Conservation (phyloP, 805 yeast species). For the Candida chauliodis region DNA sequence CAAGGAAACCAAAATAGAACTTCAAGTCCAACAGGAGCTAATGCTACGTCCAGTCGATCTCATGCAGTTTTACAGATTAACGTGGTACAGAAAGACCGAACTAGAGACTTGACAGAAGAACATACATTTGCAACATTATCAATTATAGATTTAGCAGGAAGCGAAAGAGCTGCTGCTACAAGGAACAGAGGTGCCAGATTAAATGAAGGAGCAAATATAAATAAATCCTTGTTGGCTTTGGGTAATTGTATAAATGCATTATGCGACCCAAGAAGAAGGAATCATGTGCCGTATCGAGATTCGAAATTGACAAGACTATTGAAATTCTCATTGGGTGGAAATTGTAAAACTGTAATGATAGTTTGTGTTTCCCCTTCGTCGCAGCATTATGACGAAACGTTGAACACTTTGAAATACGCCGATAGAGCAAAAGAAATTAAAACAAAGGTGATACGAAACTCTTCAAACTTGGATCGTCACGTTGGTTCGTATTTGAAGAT, state of each 20-base stretch:
- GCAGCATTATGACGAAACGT: slow-evolving; percentile 86
- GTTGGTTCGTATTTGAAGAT: slow-evolving; percentile 80
- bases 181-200: slow-evolving; percentile 77
- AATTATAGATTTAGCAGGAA: slow-evolving; percentile 90
- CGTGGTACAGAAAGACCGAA: slow-evolving; percentile 55
- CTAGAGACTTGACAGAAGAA: slow-evolving; percentile 61
- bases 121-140: slow-evolving; percentile 78
- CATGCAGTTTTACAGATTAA: slow-evolving; percentile 90
- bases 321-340: slow-evolving; percentile 89
- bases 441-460: slow-evolving; percentile 72
- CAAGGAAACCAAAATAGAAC: slow-evolving; percentile 75
- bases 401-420: slow-evolving; percentile 88
- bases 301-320: slow-evolving; percentile 83
- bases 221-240: slow-evolving; percentile 79
- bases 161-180: slow-evolving; percentile 91
- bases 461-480: slow-evolving; percentile 73
- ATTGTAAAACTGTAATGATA: slow-evolving; percentile 93
- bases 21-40: slow-evolving; percentile 85
- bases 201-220: slow-evolving; percentile 91
- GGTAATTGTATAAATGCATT: slow-evolving; percentile 94
- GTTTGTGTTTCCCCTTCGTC: slow-evolving; percentile 90
- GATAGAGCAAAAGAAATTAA: slow-evolving; percentile 88
- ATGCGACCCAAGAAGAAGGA: slow-evolving; percentile 63
- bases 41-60: slow-evolving; percentile 84
- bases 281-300: slow-evolving; percentile 88